These are phyloP conservation scores for Zygoascus hellenicus DNA, from an alignment of 1,139 yeast species.

Conservation along the genomic window DNA sequence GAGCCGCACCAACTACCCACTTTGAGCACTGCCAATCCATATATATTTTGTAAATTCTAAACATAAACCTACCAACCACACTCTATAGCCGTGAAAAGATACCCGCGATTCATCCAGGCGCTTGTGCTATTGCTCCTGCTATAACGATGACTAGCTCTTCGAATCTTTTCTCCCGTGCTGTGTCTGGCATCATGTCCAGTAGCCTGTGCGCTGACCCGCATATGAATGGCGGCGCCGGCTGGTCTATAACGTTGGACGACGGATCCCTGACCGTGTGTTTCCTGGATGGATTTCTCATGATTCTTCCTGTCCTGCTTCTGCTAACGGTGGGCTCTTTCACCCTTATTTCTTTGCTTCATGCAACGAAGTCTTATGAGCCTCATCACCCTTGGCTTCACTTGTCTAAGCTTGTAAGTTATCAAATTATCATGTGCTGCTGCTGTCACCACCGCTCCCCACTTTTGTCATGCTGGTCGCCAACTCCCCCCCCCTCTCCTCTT, in stretches of 20 bases:
- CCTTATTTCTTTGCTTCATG: slow-evolving; percentile 26
- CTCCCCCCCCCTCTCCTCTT: too few relatives aligned
- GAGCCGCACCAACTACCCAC: too few relatives aligned
- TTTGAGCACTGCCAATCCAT: too few relatives aligned
- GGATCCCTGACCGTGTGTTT: slow-evolving; percentile 78
- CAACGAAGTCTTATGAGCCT: slow-evolving; percentile 16
- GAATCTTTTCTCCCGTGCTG: too few relatives aligned
- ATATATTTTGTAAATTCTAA: too few relatives aligned
- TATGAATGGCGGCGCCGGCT: slow-evolving; percentile 46
- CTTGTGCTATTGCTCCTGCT: too few relatives aligned
- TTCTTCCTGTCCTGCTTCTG: slow-evolving; percentile 46
- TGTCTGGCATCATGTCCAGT: too few relatives aligned
- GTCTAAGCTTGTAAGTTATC: slow-evolving; percentile 35
- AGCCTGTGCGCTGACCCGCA: too few relatives aligned
- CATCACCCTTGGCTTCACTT: slow-evolving; percentile 36
- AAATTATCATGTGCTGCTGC: not conserved
- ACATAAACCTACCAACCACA: too few relatives aligned
- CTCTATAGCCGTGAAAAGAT: too few relatives aligned
- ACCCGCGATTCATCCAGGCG: too few relatives aligned
- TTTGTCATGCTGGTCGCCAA: not conserved
- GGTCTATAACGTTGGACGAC: slow-evolving; percentile 53
- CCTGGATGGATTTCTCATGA: slow-evolving; percentile 58
- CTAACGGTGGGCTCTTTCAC: slow-evolving; percentile 47
- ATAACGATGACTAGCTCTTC: too few relatives aligned
- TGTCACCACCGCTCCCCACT: not conserved